These are phyloP conservation scores for Phytophthora cactorum DNA, from an alignment of 352 stramenopile species.

Conservation along the genomic window DNA sequence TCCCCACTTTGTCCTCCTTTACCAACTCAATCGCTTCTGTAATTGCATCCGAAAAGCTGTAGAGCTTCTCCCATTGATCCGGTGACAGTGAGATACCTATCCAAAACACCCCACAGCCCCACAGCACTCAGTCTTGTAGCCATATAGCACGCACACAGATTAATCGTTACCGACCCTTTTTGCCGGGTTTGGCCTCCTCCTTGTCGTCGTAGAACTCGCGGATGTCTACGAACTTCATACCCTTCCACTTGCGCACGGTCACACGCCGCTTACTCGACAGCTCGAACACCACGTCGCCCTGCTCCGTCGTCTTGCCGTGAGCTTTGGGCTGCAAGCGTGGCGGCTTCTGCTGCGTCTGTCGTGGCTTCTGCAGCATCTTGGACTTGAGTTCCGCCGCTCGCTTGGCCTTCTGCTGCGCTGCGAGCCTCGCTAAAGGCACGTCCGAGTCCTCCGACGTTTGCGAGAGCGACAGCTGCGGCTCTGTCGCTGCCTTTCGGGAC, in stretches of 20 bases:
- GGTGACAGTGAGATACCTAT: conserved; percentile 62
- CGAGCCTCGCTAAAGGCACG: conserved; percentile 20
- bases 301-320: neutral
- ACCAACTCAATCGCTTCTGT: conserved; percentile 53
- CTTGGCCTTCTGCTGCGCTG: conserved; percentile 27
- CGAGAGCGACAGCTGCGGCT: conserved; percentile 25
- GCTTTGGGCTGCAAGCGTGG: neutral
- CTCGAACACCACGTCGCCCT: conserved; percentile 53
- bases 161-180: conserved; percentile 56
- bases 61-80: conserved; percentile 67
- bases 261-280: conserved; percentile 64
- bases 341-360: neutral
- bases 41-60: conserved; percentile 40
- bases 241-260: conserved; percentile 66
- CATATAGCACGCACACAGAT: neutral
- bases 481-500: conserved; percentile 20
- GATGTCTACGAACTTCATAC: conserved; percentile 64
- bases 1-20: conserved; percentile 47
- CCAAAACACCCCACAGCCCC: neutral
- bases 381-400: conserved; percentile 4
- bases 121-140: neutral
- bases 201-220: conserved; percentile 82
- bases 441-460: conserved; percentile 27
- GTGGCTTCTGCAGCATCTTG: conserved; percentile 4
- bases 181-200: conserved; percentile 62